Percentiles rank a stretch among this genome's conserved stretches.
phyloP scores from a whole-genome alignment of 1,284 basidiomycete species.

The Peniophora sp. region DNA sequence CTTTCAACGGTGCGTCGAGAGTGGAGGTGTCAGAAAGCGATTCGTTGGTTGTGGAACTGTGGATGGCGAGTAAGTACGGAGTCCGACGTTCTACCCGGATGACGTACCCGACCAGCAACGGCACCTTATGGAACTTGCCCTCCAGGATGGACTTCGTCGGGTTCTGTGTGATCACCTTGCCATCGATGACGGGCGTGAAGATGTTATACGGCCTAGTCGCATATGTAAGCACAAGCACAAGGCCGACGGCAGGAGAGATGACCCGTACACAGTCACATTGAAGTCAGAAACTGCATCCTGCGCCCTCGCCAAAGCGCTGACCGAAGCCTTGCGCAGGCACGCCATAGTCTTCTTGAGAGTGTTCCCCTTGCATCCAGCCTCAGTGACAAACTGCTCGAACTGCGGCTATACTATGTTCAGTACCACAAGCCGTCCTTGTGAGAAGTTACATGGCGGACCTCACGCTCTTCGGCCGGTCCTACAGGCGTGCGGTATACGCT shows the following conservation, averaged over 20 bases:
- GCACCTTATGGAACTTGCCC: slow-evolving; percentile 38
- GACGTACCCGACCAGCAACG: slow-evolving; percentile 51
- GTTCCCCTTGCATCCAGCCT: slow-evolving; percentile 34
- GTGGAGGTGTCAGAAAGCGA: slow-evolving; percentile 33
- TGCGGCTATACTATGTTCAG: slow-evolving; percentile 27
- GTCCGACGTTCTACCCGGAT: not conserved
- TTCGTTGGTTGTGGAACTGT: slow-evolving; percentile 49
- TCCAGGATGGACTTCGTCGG: slow-evolving; percentile 36
- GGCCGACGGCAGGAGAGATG: not conserved
- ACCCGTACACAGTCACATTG: not conserved
- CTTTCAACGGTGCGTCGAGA: slow-evolving; percentile 26
- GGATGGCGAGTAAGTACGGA: not conserved
- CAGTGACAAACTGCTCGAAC: slow-evolving; percentile 39
- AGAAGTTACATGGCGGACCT: slow-evolving; percentile 23
- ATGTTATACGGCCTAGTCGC: slow-evolving; percentile 26
- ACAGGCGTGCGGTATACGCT: slow-evolving; percentile 47
- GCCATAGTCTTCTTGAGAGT: slow-evolving; percentile 20
- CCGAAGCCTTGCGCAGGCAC: slow-evolving; percentile 39
- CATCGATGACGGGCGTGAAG: slow-evolving; percentile 39
- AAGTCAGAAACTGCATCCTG: slow-evolving; percentile 31
- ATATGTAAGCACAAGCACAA: slow-evolving; percentile 16
- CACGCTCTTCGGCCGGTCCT: slow-evolving; percentile 39
- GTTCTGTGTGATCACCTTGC: slow-evolving; percentile 35
- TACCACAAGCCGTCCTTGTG: not conserved
- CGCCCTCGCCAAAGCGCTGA: slow-evolving; percentile 43